phyloP scores from a whole-genome alignment of 257 asterid genomes.

The Vinca minor region DNA sequence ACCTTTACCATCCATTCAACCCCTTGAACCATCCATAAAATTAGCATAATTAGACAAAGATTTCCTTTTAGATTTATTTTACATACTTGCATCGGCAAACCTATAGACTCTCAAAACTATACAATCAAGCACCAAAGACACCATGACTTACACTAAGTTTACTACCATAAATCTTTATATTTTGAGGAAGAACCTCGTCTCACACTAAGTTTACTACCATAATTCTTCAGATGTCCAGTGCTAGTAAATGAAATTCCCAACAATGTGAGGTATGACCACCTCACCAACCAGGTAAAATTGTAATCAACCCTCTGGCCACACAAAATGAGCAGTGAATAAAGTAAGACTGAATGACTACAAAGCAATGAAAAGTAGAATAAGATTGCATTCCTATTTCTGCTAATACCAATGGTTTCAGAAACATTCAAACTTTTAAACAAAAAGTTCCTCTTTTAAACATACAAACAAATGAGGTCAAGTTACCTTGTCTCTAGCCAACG shows the following conservation, averaged over 20 bases:
- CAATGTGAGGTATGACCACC: not conserved
- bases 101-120: not conserved
- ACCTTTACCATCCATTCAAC: not conserved
- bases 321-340: not conserved
- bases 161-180: not conserved
- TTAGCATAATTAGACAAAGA: not conserved
- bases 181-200: not conserved
- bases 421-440: not conserved
- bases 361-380: not conserved
- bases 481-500: conserved; percentile 89
- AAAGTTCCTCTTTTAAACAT: not conserved
- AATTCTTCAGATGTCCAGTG: not conserved
- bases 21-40: not conserved
- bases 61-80: not conserved
- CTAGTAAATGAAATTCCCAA: not conserved
- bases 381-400: not conserved
- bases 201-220: not conserved
- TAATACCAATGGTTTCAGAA: not conserved
- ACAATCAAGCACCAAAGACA: not conserved
- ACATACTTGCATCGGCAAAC: not conserved
- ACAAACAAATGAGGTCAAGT: conserved; percentile 21
- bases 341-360: no score
- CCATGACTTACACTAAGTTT: not conserved
- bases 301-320: no score
- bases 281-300: no score